A percentile compares a stretch with the other conserved stretches of the same genome.
These are phyloP conservation scores for Echinosophora koreensis DNA, from an alignment of 306 rosid species.

Conservation along the genomic window DNA sequence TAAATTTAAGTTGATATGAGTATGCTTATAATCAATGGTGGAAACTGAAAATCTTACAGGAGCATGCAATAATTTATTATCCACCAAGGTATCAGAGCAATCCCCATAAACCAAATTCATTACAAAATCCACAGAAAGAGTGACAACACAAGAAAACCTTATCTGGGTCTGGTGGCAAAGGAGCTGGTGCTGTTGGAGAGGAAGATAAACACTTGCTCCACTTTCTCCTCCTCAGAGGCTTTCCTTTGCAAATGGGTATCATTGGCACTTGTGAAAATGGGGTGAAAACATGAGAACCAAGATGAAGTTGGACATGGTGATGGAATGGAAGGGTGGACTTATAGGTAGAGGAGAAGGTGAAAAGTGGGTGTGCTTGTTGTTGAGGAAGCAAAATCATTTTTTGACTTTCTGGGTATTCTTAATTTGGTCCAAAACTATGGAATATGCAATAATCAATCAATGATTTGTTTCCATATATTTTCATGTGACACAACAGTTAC, in stretches of 20 bases:
- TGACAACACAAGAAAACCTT: constrained; percentile 47
- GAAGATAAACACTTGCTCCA: constrained; percentile 41
- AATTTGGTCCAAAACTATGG: constrained; percentile 38
- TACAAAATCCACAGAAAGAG: constrained; percentile 30
- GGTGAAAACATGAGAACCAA: constrained; percentile 22
- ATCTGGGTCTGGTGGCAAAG: constrained; percentile 61
- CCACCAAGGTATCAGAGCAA: neutral
- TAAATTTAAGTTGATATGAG: neutral
- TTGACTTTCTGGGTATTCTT: constrained; percentile 35
- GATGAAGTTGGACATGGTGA: constrained; percentile 40
- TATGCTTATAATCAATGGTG: neutral
- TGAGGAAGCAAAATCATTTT: constrained; percentile 54
- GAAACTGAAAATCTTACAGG: neutral
- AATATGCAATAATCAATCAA: constrained; percentile 17
- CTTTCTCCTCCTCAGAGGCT: constrained; percentile 45
- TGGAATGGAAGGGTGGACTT: constrained; percentile 39
- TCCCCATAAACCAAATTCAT: constrained; percentile 16
- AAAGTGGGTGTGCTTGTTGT: constrained; percentile 42
- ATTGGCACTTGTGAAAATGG: constrained; percentile 43
- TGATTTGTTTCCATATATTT: constrained; percentile 6
- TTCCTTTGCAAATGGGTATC: constrained; percentile 33
- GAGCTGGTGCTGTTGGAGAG: constrained; percentile 38
- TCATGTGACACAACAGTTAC: constrained; percentile 5
- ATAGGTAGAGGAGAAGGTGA: constrained; percentile 21
- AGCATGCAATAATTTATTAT: neutral